These are phyloP conservation scores for Starmera pachycereana DNA, from an alignment of 805 yeast species.

Conservation along the genomic window DNA sequence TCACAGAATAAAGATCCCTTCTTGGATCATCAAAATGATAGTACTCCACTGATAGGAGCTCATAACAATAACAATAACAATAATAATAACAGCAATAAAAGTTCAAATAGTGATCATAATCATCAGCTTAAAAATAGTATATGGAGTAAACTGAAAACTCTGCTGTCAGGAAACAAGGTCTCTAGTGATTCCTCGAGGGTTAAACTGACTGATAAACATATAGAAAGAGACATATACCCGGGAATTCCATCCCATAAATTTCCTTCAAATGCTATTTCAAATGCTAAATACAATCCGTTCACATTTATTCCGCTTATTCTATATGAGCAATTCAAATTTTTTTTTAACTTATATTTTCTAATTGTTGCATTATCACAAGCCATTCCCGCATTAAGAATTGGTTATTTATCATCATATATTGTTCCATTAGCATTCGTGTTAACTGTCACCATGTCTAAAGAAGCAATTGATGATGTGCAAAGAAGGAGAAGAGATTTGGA, in stretches of 20 bases:
- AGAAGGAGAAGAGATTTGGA: constrained; percentile 86
- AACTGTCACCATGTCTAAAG: constrained; percentile 88
- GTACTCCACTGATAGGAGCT: constrained; percentile 6
- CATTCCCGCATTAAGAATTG: constrained; percentile 82
- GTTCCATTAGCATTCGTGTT: constrained; percentile 93
- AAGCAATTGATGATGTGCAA: constrained; percentile 87
- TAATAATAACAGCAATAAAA: constrained; percentile 11
- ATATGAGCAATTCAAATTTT: constrained; percentile 94
- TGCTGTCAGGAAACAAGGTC: no score
- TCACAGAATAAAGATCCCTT: constrained; percentile 16
- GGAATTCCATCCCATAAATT: constrained; percentile 28
- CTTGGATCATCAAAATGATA: constrained; percentile 13
- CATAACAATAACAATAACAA: neutral
- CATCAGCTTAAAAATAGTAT: neutral
- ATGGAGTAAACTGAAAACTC: no score
- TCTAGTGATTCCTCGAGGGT: constrained; percentile 5
- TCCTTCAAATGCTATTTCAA: constrained; percentile 75
- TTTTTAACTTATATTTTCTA: constrained; percentile 85
- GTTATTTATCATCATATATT: constrained; percentile 84
- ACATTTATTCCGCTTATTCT: constrained; percentile 83
- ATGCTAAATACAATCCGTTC: constrained; percentile 86
- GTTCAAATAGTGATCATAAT: neutral
- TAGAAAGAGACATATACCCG: constrained; percentile 33
- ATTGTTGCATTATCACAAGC: constrained; percentile 91
- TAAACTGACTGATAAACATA: constrained; percentile 19